Percentiles rank a stretch among this genome's conserved stretches.
phyloP scores from a whole-genome alignment of 768 basidiomycete genomes.

The Calocera viscosa region DNA sequence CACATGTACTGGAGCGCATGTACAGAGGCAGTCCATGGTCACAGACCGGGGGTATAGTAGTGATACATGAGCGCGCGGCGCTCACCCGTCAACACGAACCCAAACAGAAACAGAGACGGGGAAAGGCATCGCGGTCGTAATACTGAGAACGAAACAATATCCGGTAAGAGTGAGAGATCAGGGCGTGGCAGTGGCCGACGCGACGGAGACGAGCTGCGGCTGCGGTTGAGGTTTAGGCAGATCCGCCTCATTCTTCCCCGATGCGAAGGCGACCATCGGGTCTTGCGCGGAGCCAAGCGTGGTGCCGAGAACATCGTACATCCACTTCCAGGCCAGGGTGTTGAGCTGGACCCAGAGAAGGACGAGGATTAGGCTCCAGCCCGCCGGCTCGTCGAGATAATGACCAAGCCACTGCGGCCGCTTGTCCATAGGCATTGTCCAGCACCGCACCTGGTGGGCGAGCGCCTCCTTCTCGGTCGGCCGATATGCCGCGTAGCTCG shows the following conservation, averaged over 20 bases:
- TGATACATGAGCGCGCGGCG: conserved; percentile 4
- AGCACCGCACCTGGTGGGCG: background rate
- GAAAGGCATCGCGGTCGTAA: background rate
- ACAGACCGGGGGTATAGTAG: conserved; percentile 3
- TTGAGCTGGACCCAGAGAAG: conserved; percentile 1
- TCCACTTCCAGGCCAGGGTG: background rate
- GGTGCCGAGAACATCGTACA: background rate
- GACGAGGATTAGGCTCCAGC: background rate
- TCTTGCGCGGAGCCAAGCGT: background rate
- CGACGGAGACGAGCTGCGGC: background rate
- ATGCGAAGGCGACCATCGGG: background rate
- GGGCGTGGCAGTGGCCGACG: background rate
- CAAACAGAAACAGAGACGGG: background rate
- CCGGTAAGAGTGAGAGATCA: background rate
- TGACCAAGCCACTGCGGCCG: conserved; percentile 4
- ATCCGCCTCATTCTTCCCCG: background rate
- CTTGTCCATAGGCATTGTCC: background rate
- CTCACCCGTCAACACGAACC: background rate
- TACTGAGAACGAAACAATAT: background rate
- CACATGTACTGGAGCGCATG: conserved; percentile 7
- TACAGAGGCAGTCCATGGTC: conserved; percentile 5
- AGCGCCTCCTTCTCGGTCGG: conserved; percentile 4
- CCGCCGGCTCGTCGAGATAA: background rate
- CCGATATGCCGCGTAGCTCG: conserved; percentile 1
- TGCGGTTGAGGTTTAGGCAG: background rate